These are phyloP conservation scores for Rubia peregrina DNA, from an alignment of 305 asterid species.

Conservation along the genomic window DNA sequence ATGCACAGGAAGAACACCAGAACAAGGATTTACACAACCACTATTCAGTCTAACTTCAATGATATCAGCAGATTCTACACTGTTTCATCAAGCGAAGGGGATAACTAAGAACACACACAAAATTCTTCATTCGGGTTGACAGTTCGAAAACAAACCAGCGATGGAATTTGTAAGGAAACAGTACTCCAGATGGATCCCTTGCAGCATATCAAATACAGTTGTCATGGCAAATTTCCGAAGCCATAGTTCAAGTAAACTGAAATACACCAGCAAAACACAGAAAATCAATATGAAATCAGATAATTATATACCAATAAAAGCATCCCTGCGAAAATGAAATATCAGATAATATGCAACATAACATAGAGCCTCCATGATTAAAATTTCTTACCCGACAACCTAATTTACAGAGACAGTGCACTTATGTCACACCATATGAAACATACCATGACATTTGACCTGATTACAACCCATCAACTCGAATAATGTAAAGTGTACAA, in stretches of 20 bases:
- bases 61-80: background rate
- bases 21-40: background rate
- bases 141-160: constrained; percentile 14
- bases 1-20: background rate
- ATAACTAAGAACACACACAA: background rate
- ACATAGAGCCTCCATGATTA: too few relatives aligned
- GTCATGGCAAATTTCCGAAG: constrained; percentile 4
- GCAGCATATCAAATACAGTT: constrained; percentile 25
- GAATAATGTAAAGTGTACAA: too few relatives aligned
- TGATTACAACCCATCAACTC: too few relatives aligned
- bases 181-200: constrained; percentile 25
- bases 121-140: background rate
- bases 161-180: constrained; percentile 23
- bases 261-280: background rate
- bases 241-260: background rate
- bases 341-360: too few relatives aligned
- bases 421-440: too few relatives aligned
- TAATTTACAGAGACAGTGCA: too few relatives aligned
- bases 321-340: too few relatives aligned
- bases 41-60: background rate
- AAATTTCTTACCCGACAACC: too few relatives aligned
- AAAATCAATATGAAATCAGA: background rate
- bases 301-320: too few relatives aligned
- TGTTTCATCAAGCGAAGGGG: background rate
- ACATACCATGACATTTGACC: too few relatives aligned